Evolutionary conservation across 352 stramenopile genomes (phyloP), one percentile per base, ranked within the genome.

Genomic region (Peronosclerospora sorghi): DNA sequence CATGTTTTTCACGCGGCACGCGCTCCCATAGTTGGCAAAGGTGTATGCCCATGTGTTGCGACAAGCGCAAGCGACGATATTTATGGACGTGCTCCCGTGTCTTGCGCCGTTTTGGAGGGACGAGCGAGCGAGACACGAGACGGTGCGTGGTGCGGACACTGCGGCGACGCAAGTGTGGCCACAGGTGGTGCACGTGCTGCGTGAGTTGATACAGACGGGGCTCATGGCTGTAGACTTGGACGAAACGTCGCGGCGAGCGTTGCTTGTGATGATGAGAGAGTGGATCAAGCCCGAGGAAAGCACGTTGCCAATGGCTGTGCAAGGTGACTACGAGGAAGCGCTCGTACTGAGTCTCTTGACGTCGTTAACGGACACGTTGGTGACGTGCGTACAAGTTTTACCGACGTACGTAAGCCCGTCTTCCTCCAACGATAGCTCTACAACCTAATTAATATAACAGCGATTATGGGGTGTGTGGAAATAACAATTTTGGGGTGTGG

Each of bases 1-100:
- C n/a, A n/a, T n/a, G 20, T 89, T 90, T 54, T 83, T 92, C 41
- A 86, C 76, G 6, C 68, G 77, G 8, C 80, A 92, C 29, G 66
- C 75, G 8, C 58, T 92, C 8, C 76, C 68, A 19, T 75, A 74
- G 4, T 56, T 92, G 12, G 80, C 71, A 0, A 89, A 88, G 49
- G 41, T 89, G 40, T 87, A 84, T 29, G 80, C 71, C 10, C 81
- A 65, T 18, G 68, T 89, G 1, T 77, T 63, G 0, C 32, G 52
- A 5, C 59, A 72, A 19, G 75, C 80, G 0, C 67, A 64, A 17
- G 55, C 73, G 8, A 68, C 72, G 6, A 59, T 71, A 1, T 88
- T 88, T 26, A 29, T 73, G 2, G 54, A 65, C 5, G 73, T 88
- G 28, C 59, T 92, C 8, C 65, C 63, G n/a, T 81, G 65, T 21